phyloP scores from a whole-genome alignment of 2,329 filamentous ascomycete species.

The Hawksworthiomyces lignivorus region DNA sequence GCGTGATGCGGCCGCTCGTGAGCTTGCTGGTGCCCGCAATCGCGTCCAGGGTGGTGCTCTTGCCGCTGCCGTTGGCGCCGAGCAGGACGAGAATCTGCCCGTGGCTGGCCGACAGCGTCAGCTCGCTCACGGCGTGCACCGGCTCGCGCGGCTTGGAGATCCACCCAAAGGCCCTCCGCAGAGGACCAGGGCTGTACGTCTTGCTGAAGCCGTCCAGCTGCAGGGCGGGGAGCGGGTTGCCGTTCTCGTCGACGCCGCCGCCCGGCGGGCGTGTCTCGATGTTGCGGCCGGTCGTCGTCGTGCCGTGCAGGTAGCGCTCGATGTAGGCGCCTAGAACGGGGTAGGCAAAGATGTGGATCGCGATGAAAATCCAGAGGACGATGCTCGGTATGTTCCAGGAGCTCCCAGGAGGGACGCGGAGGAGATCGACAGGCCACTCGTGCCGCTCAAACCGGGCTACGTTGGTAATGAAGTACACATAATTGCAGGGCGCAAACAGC shows the following conservation, averaged over 20 bases:
- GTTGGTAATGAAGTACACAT: slow-evolving; percentile 69
- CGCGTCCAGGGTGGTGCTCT: slow-evolving; percentile 81
- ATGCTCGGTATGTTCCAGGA: slow-evolving; percentile 66
- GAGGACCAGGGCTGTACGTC: slow-evolving; percentile 60
- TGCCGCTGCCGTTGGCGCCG: slow-evolving; percentile 84
- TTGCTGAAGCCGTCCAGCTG: slow-evolving; percentile 69
- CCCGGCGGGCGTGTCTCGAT: slow-evolving; percentile 30
- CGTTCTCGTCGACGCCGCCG: slow-evolving; percentile 18
- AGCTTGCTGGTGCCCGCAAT: slow-evolving; percentile 76
- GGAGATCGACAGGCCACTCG: slow-evolving; percentile 51
- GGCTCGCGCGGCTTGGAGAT: slow-evolving; percentile 46
- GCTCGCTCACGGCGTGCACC: slow-evolving; percentile 69
- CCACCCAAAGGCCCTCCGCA: slow-evolving; percentile 45
- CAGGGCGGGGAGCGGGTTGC: slow-evolving; percentile 44
- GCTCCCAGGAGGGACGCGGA: slow-evolving; percentile 53
- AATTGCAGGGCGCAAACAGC: slow-evolving; percentile 82
- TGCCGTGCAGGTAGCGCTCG: slow-evolving; percentile 70
- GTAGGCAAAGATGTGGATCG: slow-evolving; percentile 71
- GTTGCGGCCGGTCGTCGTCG: slow-evolving; percentile 54
- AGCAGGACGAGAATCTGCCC: slow-evolving; percentile 82
- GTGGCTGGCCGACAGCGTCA: slow-evolving; percentile 62
- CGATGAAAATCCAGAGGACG: slow-evolving; percentile 67
- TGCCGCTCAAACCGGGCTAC: slow-evolving; percentile 69
- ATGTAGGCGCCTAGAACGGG: slow-evolving; percentile 67
- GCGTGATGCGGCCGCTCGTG: slow-evolving; percentile 66